These are phyloP conservation scores for Oryza nivara DNA, from an alignment of 176 grass and related monocot species.

Conservation along the genomic window DNA sequence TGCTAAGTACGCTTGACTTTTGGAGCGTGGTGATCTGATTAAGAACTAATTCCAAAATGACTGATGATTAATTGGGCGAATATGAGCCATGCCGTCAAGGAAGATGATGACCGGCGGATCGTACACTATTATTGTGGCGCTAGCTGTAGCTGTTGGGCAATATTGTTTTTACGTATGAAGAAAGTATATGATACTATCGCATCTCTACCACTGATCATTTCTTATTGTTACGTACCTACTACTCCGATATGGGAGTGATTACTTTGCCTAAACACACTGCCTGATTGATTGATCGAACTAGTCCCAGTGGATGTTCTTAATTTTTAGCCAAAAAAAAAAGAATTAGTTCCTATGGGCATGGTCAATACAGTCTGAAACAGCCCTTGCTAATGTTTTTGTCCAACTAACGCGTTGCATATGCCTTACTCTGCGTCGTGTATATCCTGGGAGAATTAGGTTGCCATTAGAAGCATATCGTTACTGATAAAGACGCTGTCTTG, in stretches of 20 bases:
- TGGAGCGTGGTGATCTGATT: not conserved
- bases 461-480: not conserved
- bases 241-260: not conserved
- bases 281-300: not conserved
- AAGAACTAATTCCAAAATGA: not conserved
- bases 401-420: not conserved
- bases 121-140: not conserved
- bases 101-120: not conserved
- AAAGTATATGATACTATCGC: not conserved
- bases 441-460: not conserved
- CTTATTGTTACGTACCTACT: not conserved
- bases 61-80: not conserved
- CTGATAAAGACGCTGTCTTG: not conserved
- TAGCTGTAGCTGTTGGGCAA: not conserved
- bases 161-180: not conserved
- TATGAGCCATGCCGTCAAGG: not conserved
- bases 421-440: not conserved
- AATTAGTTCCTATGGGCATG: constrained; percentile 11
- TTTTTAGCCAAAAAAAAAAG: not conserved
- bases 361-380: not conserved
- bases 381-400: not conserved
- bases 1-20: not conserved
- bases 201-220: not conserved
- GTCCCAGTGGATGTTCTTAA: not conserved
- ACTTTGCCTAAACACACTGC: not conserved